A percentile compares a stretch with the other conserved stretches of the same genome.
phyloP scores from a whole-genome alignment of 1,139 yeast genomes.

The Geotrichum citri-aurantii region DNA sequence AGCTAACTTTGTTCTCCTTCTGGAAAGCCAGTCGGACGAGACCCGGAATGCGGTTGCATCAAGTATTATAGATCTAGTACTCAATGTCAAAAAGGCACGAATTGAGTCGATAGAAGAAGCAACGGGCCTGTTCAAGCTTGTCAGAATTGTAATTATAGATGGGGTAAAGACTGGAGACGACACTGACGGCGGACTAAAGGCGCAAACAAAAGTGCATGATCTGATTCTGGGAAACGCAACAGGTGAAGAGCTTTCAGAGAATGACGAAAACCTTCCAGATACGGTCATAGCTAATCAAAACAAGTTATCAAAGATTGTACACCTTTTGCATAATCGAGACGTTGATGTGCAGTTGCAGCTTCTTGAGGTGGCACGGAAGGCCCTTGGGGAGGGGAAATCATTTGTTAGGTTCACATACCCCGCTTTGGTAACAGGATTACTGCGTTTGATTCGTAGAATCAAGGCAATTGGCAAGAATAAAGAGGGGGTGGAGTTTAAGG shows the following conservation, averaged over 20 bases:
- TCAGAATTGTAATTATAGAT: conserved; percentile 34
- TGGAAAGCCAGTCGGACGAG: conserved; percentile 35
- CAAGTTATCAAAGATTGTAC: conserved; percentile 64
- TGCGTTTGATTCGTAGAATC: conserved; percentile 53
- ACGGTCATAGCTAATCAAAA: conserved; percentile 51
- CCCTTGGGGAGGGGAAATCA: conserved; percentile 49
- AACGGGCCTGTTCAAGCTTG: conserved; percentile 37
- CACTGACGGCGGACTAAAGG: background rate
- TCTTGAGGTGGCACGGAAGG: conserved; percentile 51
- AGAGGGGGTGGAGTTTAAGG: conserved; percentile 29
- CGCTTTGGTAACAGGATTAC: conserved; percentile 55
- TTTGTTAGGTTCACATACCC: conserved; percentile 63
- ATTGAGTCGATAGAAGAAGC: conserved; percentile 34
- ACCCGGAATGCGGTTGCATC: conserved; percentile 36
- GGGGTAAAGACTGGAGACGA: conserved; percentile 13
- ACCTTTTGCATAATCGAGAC: conserved; percentile 49
- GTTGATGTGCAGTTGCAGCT: conserved; percentile 50
- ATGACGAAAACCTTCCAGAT: conserved; percentile 26
- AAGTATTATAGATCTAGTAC: conserved; percentile 31
- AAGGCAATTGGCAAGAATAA: conserved; percentile 25
- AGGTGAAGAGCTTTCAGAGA: conserved; percentile 5
- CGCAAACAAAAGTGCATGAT: background rate
- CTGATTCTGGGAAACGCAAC: conserved; percentile 14
- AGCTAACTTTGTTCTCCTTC: conserved; percentile 34
- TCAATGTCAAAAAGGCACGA: conserved; percentile 24